These are phyloP conservation scores for Dittrichia graveolens DNA, from an alignment of 129 eudicot genomes.

Conservation along the genomic window DNA sequence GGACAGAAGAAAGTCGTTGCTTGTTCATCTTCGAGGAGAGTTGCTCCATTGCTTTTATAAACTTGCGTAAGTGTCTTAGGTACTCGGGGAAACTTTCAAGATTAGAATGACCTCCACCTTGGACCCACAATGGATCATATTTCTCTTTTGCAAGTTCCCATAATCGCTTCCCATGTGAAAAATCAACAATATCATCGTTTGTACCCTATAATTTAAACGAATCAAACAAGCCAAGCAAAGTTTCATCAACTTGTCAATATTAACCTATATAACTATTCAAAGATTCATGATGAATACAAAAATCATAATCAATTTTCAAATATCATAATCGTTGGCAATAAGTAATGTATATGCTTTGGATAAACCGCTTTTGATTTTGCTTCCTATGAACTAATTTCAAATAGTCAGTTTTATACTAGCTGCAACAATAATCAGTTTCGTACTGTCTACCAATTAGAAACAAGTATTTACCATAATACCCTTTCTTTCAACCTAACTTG, in stretches of 20 bases:
- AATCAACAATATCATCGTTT: slow-evolving; percentile 82
- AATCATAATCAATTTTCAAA: too few species aligned
- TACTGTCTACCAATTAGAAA: not conserved
- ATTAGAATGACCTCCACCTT: slow-evolving; percentile 97
- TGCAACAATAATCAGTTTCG: not conserved
- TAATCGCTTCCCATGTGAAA: slow-evolving; percentile 82
- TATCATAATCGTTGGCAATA: too few species aligned
- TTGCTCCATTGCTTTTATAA: slow-evolving; percentile 84
- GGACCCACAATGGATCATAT: slow-evolving; percentile 92
- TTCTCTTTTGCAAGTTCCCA: slow-evolving; percentile 97
- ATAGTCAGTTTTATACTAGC: too few species aligned
- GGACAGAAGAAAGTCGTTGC: slow-evolving; percentile 35
- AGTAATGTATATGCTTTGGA: not conserved
- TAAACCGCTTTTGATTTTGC: not conserved
- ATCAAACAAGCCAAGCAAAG: slow-evolving; percentile 1
- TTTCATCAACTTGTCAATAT: not conserved
- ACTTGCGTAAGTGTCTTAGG: slow-evolving; percentile 76
- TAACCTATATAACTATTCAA: not conserved
- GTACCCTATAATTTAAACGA: slow-evolving; percentile 59
- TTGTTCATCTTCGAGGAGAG: slow-evolving; percentile 59
- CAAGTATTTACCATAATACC: not conserved
- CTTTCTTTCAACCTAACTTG: not conserved
- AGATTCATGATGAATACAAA: slow-evolving; percentile 4
- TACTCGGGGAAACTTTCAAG: slow-evolving; percentile 93
- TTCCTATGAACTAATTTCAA: too few species aligned